Evolutionary conservation across 768 basidiomycete species (phyloP).

Genomic region (Glaciozyma martinii): DNA sequence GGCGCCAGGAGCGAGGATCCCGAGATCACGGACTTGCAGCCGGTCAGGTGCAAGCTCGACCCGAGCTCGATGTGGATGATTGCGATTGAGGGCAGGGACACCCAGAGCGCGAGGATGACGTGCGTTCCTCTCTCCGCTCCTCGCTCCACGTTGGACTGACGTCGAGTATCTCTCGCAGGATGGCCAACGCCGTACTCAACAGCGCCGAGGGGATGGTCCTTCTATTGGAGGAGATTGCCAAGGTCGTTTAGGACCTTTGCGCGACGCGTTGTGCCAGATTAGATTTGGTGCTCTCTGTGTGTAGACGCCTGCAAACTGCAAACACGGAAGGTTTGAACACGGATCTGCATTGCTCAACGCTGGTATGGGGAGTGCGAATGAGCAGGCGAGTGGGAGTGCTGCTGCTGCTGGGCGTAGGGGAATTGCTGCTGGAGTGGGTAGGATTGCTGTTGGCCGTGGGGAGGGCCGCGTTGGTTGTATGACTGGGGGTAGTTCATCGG

Average conservation of each 20-base stretch:
- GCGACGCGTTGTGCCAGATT: too few relatives aligned
- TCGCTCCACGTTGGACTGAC: not conserved
- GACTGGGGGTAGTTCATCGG: too few relatives aligned
- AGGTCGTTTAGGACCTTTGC: not conserved
- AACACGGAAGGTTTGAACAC: too few relatives aligned
- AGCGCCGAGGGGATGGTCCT: slow-evolving; percentile 1
- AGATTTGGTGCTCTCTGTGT: too few relatives aligned
- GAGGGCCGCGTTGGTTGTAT: too few relatives aligned
- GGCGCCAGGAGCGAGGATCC: not conserved
- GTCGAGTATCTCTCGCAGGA: not conserved
- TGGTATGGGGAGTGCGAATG: too few relatives aligned
- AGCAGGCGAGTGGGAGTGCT: too few relatives aligned
- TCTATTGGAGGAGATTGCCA: not conserved
- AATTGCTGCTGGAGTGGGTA: too few relatives aligned
- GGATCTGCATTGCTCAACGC: too few relatives aligned
- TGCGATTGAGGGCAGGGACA: slow-evolving; percentile 29
- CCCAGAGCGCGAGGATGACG: slow-evolving; percentile 23
- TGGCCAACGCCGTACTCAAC: slow-evolving; percentile 30
- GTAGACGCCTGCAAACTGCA: too few relatives aligned
- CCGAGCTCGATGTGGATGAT: slow-evolving; percentile 31
- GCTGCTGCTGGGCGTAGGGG: too few relatives aligned
- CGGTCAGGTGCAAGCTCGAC: slow-evolving; percentile 28
- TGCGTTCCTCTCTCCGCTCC: not conserved
- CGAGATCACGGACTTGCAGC: slow-evolving; percentile 7
- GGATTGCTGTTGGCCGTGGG: too few relatives aligned